Conservation (phyloP, 345 rosid species). For the Capsella bursapastoris region DNA sequence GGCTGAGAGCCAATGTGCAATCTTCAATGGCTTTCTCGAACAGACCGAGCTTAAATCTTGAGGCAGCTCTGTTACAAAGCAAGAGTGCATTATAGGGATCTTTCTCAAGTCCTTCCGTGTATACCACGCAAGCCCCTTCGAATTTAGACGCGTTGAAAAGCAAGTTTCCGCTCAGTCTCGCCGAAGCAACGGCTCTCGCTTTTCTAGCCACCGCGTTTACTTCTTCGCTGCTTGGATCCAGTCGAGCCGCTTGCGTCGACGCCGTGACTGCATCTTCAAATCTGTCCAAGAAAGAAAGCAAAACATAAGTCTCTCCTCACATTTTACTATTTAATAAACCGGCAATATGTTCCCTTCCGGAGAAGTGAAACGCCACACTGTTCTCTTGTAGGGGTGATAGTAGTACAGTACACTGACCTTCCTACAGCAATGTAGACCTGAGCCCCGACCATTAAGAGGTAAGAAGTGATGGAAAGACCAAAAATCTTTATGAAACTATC, state of each 20-base stretch:
- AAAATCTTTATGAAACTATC: constrained; percentile 55
- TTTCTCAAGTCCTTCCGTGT: constrained; percentile 78
- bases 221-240: constrained; percentile 73
- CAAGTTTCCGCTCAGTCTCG: constrained; percentile 75
- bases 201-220: constrained; percentile 48
- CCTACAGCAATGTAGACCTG: constrained; percentile 65
- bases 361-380: constrained; percentile 9
- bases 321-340: neutral
- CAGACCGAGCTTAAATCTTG: constrained; percentile 66
- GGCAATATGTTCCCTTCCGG: neutral
- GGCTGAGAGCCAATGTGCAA: constrained; percentile 68
- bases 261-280: constrained; percentile 77
- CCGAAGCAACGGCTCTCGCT: constrained; percentile 62
- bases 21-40: constrained; percentile 81
- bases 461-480: constrained; percentile 50
- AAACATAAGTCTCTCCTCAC: neutral
- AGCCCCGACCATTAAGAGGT: constrained; percentile 56
- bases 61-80: constrained; percentile 92
- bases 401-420: constrained; percentile 53
- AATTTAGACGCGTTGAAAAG: constrained; percentile 69
- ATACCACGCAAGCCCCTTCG: constrained; percentile 65
- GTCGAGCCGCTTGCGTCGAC: constrained; percentile 70
- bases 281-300: constrained; percentile 46
- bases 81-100: constrained; percentile 77
- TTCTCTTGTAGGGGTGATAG: neutral